phyloP scores from a whole-genome alignment of 2,329 filamentous ascomycete species.

The Diaporthe velutina region DNA sequence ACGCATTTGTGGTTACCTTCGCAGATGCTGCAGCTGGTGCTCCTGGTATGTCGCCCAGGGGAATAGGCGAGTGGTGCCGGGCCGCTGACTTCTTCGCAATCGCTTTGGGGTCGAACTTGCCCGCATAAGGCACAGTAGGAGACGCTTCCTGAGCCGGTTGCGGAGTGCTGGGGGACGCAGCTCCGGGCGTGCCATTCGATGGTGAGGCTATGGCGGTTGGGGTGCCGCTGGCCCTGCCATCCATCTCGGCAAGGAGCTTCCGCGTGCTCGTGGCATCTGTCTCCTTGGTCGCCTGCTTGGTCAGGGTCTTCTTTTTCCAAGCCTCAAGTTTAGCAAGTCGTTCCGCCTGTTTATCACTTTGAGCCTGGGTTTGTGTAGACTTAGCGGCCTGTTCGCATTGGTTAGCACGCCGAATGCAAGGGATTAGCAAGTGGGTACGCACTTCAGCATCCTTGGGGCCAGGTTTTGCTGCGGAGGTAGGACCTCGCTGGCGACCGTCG shows the following conservation, averaged over 20 bases:
- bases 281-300: constrained; percentile 76
- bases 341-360: constrained; percentile 84
- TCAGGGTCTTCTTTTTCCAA: constrained; percentile 92
- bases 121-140: constrained; percentile 73
- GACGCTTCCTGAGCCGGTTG: constrained; percentile 63
- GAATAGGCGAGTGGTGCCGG: constrained; percentile 66
- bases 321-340: constrained; percentile 85
- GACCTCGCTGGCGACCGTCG: constrained; percentile 69
- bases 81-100: constrained; percentile 84
- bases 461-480: constrained; percentile 61
- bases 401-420: constrained; percentile 42
- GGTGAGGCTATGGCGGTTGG: constrained; percentile 48
- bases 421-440: constrained; percentile 48
- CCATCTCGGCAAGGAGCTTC: constrained; percentile 80
- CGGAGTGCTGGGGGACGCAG: constrained; percentile 60
- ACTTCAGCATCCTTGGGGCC: constrained; percentile 69
- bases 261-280: constrained; percentile 76
- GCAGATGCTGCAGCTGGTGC: constrained; percentile 48
- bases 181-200: constrained; percentile 62
- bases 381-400: constrained; percentile 63
- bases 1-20: constrained; percentile 41
- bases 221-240: constrained; percentile 72
- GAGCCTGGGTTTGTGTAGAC: constrained; percentile 66
- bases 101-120: constrained; percentile 89
- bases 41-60: constrained; percentile 62